A percentile compares a stretch with the other conserved stretches of the same genome.
phyloP scores from a whole-genome alignment of 441 rosid genomes.

The Hura crepitans region DNA sequence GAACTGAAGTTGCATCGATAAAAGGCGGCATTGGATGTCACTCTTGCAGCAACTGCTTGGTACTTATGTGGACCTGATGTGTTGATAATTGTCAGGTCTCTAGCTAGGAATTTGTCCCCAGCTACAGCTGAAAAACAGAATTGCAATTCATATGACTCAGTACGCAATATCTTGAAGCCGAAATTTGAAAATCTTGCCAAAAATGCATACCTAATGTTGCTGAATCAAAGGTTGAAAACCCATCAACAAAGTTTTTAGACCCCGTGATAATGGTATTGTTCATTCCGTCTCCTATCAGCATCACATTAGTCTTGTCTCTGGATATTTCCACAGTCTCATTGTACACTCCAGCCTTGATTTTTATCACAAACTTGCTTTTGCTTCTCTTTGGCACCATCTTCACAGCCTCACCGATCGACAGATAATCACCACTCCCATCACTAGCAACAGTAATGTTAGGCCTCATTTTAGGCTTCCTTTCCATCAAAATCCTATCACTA shows the following conservation, averaged over 20 bases:
- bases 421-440: slow-evolving; percentile 33
- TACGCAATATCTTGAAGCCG: not conserved
- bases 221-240: slow-evolving; percentile 26
- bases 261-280: slow-evolving; percentile 30
- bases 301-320: slow-evolving; percentile 28
- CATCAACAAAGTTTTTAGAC: slow-evolving; percentile 30
- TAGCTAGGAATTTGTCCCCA: slow-evolving; percentile 63
- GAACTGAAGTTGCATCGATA: slow-evolving; percentile 58
- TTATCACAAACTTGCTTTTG: slow-evolving; percentile 23
- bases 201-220: slow-evolving; percentile 29
- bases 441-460: slow-evolving; percentile 27
- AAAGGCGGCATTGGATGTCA: slow-evolving; percentile 65
- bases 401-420: slow-evolving; percentile 25
- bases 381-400: slow-evolving; percentile 25
- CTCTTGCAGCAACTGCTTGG: slow-evolving; percentile 78
- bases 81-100: slow-evolving; percentile 70
- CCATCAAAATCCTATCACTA: slow-evolving; percentile 25
- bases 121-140: slow-evolving; percentile 49
- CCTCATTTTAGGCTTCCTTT: not conserved
- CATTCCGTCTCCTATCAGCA: slow-evolving; percentile 35
- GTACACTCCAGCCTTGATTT: slow-evolving; percentile 32
- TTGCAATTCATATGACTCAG: not conserved
- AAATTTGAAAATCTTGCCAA: not conserved
- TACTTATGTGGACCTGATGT: slow-evolving; percentile 68
- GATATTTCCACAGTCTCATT: slow-evolving; percentile 28